Conservation (phyloP, 2,329 filamentous ascomycete genomes). For the Trichoderma sp. region DNA sequence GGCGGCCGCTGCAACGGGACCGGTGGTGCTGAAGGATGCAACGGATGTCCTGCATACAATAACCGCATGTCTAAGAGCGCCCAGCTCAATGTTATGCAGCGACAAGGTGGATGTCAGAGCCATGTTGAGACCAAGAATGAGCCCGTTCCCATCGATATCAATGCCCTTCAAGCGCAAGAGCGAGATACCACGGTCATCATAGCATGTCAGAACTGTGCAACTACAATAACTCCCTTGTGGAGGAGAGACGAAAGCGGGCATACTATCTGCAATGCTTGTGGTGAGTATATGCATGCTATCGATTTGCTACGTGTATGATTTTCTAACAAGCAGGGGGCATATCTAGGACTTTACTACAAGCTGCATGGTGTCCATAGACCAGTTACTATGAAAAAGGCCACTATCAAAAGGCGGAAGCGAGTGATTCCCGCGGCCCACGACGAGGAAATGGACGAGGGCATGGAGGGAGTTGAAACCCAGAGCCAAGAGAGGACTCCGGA, state of each 20-base stretch:
- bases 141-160: conserved; percentile 34
- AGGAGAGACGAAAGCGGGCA: conserved; percentile 89
- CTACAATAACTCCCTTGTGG: conserved; percentile 95
- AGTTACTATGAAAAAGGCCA: conserved; percentile 97
- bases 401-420: conserved; percentile 93
- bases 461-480: conserved; percentile 42
- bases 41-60: conserved; percentile 95
- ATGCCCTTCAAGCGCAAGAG: conserved; percentile 33
- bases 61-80: conserved; percentile 89
- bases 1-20: conserved; percentile 95
- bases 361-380: conserved; percentile 90
- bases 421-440: conserved; percentile 75
- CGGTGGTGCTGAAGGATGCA: conserved; percentile 89
- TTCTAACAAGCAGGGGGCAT: neutral
- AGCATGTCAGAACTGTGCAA: conserved; percentile 94
- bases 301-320: neutral
- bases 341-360: conserved; percentile 85
- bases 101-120: conserved; percentile 36
- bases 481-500: conserved; percentile 41
- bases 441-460: conserved; percentile 48
- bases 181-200: conserved; percentile 55
- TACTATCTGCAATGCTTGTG: conserved; percentile 98
- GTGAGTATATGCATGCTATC: conserved; percentile 51
- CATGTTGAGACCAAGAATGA: conserved; percentile 28
- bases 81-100: conserved; percentile 60